Evolutionary conservation across 148 eudicot species (phyloP), one percentile per base, ranked within the genome.

Genomic region (Arbutus unedo): DNA sequence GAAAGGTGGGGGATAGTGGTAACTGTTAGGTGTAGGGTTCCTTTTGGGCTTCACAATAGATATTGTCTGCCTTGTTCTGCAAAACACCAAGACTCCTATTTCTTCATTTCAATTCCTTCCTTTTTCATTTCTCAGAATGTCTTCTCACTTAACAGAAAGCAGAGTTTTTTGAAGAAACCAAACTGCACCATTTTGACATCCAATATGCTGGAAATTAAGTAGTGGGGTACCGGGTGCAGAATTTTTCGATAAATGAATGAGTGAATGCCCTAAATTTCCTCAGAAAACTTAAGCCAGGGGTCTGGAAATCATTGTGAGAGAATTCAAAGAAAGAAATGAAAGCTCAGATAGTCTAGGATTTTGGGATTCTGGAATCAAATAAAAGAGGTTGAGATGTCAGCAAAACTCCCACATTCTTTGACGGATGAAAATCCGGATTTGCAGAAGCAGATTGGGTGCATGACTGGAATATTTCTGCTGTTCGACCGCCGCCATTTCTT

Each of bases 391-490:
- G 15, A 84, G 23, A 91, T 93, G 98, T 92, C 97, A 49, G 90
- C 96, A 55, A 92, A 89, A 83, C 81, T 89, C 84, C 59, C 89
- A 67, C 78, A 89, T 79, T 88, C 97, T 8, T 60, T 91, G 83
- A 84, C 87, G 70, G 95, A 92, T 16, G 92, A 95, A 48, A 95
- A 89, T 44, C 57, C 80, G 66, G 88, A 90, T 83, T 79, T 93
- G 81, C 89, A 88, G 82, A 93, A 92, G 86, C 94, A 92, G 80
- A 81, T 90, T n/a, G 98, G 98, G 18, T 95, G 98, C 90, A 93
- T 95, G 91, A 92, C 85, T 85, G 96, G 98, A 68, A 74, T 95
- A 67, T 90, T 95, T 66, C 97, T 91, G 81, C 81, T 92, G 79
- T 90, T 94, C 16, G 90, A 89, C 80, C 91, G 93, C 4, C 89